Percentiles rank a stretch among this genome's conserved stretches.
Conservation (phyloP, 345 rosid species). For the Citrus unshiu region DNA sequence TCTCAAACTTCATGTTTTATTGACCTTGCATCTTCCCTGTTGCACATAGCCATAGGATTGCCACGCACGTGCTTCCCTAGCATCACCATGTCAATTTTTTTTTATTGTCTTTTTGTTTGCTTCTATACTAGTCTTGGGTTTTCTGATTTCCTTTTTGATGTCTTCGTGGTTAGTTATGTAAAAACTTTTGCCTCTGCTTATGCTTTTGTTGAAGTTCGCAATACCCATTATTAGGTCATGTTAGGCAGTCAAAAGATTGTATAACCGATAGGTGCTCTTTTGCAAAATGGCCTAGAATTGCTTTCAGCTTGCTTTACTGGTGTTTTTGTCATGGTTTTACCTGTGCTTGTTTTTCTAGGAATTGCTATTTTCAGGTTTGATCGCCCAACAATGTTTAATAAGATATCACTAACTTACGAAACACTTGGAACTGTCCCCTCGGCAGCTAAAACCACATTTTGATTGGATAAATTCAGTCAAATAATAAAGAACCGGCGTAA, state of each 20-base stretch:
- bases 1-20: neutral
- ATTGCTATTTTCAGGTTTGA: neutral
- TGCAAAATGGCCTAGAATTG: neutral
- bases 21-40: neutral
- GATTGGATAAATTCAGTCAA: neutral
- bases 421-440: neutral
- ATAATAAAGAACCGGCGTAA: neutral
- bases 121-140: neutral
- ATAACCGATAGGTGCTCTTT: neutral
- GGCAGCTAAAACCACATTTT: neutral
- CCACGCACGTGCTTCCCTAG: neutral
- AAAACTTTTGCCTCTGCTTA: neutral
- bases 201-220: neutral
- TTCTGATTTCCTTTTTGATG: neutral
- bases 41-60: neutral
- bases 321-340: neutral
- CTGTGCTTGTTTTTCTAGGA: neutral
- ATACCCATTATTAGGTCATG: neutral
- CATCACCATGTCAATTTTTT: neutral
- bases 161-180: neutral
- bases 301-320: neutral
- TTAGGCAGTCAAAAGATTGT: neutral
- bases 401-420: neutral
- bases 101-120: neutral
- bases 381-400: neutral